Evolutionary conservation across 179 eudicot genomes (phyloP), one percentile per base, ranked within the genome.

Genomic region (Patellifolia procumbens): DNA sequence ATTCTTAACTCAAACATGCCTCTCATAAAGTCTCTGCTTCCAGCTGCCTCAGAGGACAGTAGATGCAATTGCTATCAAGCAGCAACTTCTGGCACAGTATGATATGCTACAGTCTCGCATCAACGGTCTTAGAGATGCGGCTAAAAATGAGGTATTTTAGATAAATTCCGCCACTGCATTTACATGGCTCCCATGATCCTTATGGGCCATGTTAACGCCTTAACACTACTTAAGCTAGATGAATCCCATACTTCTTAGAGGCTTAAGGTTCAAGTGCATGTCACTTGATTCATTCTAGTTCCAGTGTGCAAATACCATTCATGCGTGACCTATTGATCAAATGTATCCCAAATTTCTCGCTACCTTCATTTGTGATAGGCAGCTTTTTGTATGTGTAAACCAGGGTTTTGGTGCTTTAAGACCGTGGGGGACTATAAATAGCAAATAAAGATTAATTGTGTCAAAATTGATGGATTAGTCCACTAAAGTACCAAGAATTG

Each of bases 21-120:
- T 67, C 63, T 73, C 73, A 66, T 67, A 7, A 26, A 58, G 31
- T 39, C 26, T 76, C 29, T 79, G 72, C 31, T 78, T 67, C 45
- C 88, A 95, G 99, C 86, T 95, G 58, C 95, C 97, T 72, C 92
- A 83, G 83, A 88, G 84, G 78, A 56, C 69, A 73, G 90, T 81
- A 67, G 97, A 91, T 80, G 56, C 80, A 73, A 81, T 89, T 80
- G 89, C 90, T 5, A 83, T 90, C 77, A 87, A 88, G 83, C 99
- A 95, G 90, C 91, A 90, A 86, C 90, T 95, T 59, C 79, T 95
- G 62, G 87, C 92, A 12, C 99, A 93, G 90, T 95, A 93, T 82
- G 98, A 93, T 80, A 78, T 86, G 79, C 91, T 95, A 72, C 99
- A 95, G 81, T 86, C 92, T 63, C 99, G 96, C 78, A 91, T 95